These are phyloP conservation scores for Serendipita sp. DNA, from an alignment of 768 basidiomycete species.

Conservation along the genomic window DNA sequence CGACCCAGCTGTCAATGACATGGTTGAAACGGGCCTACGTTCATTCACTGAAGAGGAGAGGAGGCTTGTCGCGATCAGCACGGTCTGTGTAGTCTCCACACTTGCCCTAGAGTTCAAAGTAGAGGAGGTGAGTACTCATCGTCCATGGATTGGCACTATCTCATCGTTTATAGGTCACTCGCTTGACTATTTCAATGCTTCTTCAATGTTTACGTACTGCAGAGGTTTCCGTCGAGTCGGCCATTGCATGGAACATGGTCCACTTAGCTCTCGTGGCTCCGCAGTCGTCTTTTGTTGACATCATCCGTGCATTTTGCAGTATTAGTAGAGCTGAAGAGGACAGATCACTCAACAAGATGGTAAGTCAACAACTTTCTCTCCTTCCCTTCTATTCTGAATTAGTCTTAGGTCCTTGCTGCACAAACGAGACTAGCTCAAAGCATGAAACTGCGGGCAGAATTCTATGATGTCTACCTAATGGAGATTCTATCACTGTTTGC, in stretches of 20 bases:
- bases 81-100: slow-evolving; percentile 78
- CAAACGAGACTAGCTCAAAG: slow-evolving; percentile 82
- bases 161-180: slow-evolving; percentile 42
- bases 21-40: slow-evolving; percentile 43
- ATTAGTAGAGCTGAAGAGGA: slow-evolving; percentile 79
- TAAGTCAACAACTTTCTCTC: slow-evolving; percentile 18
- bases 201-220: slow-evolving; percentile 72
- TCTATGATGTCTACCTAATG: slow-evolving; percentile 64
- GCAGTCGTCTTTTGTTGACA: slow-evolving; percentile 62
- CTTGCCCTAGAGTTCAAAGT: slow-evolving; percentile 75
- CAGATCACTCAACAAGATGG: slow-evolving; percentile 85
- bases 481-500: slow-evolving; percentile 76
- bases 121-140: slow-evolving; percentile 45
- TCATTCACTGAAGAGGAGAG: slow-evolving; percentile 73
- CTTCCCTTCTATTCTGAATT: background rate
- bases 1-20: slow-evolving; percentile 34
- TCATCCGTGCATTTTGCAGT: slow-evolving; percentile 67
- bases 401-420: slow-evolving; percentile 60
- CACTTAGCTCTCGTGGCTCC: slow-evolving; percentile 74
- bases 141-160: background rate
- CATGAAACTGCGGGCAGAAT: slow-evolving; percentile 52
- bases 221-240: slow-evolving; percentile 78
- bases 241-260: slow-evolving; percentile 82
- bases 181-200: slow-evolving; percentile 82
- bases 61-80: slow-evolving; percentile 71